These are phyloP conservation scores for Diaporthe caulivora DNA, from an alignment of 2,329 filamentous ascomycete species.

Conservation along the genomic window DNA sequence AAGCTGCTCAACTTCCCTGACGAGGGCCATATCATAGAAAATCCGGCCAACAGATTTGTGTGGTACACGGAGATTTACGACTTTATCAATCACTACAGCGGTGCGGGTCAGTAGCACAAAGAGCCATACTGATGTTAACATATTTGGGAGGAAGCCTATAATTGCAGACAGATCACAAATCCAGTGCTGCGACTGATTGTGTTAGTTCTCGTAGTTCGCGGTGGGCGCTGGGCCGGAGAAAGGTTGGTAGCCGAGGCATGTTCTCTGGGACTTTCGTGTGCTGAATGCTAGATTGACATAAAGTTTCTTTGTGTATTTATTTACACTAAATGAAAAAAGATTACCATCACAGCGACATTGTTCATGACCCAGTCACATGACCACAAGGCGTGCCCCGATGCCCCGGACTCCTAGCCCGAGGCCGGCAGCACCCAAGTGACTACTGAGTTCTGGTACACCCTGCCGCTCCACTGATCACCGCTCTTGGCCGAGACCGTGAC, in stretches of 20 bases:
- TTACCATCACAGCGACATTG: neutral
- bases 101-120: constrained; percentile 47
- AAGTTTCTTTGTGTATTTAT: neutral
- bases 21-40: constrained; percentile 78
- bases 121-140: neutral
- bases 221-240: neutral
- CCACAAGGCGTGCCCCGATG: neutral
- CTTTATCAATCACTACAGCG: constrained; percentile 77
- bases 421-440: constrained; percentile 55
- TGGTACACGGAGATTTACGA: constrained; percentile 90
- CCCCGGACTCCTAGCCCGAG: constrained; percentile 1
- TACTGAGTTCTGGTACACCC: constrained; percentile 50
- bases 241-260: neutral
- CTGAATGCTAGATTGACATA: neutral
- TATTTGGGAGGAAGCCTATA: neutral
- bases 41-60: constrained; percentile 89
- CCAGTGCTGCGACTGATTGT: neutral
- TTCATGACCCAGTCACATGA: neutral
- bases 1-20: constrained; percentile 84
- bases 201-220: too few species aligned
- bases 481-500: constrained; percentile 51
- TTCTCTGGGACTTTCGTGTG: too few species aligned
- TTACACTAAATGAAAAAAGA: neutral
- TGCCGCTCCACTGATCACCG: constrained; percentile 55
- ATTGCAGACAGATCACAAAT: neutral